Base-by-base conservation (phyloP, 2,329 filamentous ascomycete genomes). In the Nothopassalora personata region DNA sequence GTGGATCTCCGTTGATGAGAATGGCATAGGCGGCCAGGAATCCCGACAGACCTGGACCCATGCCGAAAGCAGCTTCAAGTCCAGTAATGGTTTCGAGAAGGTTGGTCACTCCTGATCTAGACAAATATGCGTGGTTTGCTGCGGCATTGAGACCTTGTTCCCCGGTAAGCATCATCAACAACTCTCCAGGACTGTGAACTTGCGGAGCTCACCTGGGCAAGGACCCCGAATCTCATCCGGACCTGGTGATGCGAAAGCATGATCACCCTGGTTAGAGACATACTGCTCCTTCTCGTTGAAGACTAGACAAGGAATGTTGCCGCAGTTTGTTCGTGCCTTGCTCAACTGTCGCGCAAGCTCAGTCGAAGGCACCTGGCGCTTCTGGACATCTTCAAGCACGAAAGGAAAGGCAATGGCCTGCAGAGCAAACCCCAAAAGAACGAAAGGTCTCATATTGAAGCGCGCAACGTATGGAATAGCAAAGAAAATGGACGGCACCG, bases 51-150 rank as follows among this genome's bases (percentile, higher is more conserved):
- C 55, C 46, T 11, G 57, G 52, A 18, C 57, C 57, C 33, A 59
- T 39, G 31, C 53, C 53, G 28, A 50, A 59, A 23, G 53, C 46
- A 43, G 57, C 52, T 9, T 28, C 53, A 11, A 59, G 53, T 27
- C 57, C 57, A 13, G 30, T 34, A 19, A 59, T 55, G 18, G 57
- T 51, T 31, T 59, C 52, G 19, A 19, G 19, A 2, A 59, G n/a
- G 4, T 43, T 55, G 5, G 57, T 51, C 2, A 59, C 47, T 9
- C 57, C 57, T 28, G 43, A 54, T 5, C 57, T 28, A 2, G 36
- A n/a, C 2, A 59, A 3, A 34, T 51, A 67, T 31, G 65, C 67
- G 49, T 69, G 66, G 59, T 68, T 67, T 33, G 66, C 65, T 9
- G 66, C 58, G 9, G 64, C 63, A 46, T 65, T 65, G 52, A 65